Evolutionary conservation across 2,329 filamentous ascomycete genomes (phyloP), one percentile per base, ranked within the genome.

Genomic region (Xylaria digitata): DNA sequence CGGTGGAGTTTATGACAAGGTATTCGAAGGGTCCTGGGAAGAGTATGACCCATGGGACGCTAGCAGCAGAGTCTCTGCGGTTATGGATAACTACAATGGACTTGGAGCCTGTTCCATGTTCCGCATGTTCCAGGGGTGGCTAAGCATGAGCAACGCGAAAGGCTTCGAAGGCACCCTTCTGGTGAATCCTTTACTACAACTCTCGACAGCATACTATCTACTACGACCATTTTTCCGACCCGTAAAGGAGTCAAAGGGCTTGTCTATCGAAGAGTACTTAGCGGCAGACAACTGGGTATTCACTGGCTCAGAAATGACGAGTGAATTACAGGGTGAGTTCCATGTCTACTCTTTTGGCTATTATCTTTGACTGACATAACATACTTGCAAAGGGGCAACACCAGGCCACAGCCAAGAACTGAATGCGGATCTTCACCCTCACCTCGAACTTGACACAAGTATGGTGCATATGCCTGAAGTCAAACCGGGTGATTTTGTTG

Each of bases 111-210:
- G 93, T 79, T 90, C 86, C 52, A 93, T 94, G 83, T 94, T 97
- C 79, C 87, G 95, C 45, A 91, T 93, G 85, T 95, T 92, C 78
- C 94, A 97, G 80, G 94, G 93, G 19, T 97, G 94, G 94, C 79
- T 97, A 59, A 87, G 87, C 66, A 90, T 97, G 85, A 93, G 90
- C 65, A 81, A 83, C n/a, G 90, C 89, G 0, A 88, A 85, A 0
- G 92, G 92, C 0, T 84, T 85, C 5, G 90, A 97, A 80, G 94
- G 94, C 0, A 96, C 94, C 0, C 80, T 97, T 59, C 84, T 92
- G 49, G 91, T 97, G 1, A 94, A 94, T 73, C 94, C 94, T 0
- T 82, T 96, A 59, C 80, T 96, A 52, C 86, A 86, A 69, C 86
- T 92, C 61, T 88, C 92, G 0, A 96, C 92, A 0, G 89, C 91